Evolutionary conservation across 169 alveolate genomes (phyloP).

Genomic region (Haemoproteus tartakovskyi): DNA sequence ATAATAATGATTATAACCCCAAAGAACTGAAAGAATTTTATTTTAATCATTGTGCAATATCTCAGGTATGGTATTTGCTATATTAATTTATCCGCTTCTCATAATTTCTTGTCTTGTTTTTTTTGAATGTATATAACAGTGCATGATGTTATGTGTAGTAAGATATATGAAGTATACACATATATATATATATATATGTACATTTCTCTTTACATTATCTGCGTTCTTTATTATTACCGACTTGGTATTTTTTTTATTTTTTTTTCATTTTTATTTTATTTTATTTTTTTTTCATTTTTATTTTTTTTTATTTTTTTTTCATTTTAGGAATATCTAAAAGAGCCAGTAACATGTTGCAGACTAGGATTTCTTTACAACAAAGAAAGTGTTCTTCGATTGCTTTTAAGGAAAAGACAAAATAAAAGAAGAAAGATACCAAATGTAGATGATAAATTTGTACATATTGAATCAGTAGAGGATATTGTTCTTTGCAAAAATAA

Average conservation of each 20-base stretch:
- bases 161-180: not conserved
- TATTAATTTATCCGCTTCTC: no score
- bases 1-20: slow-evolving; percentile 6
- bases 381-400: slow-evolving; percentile 12
- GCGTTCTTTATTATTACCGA: no score
- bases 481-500: slow-evolving; percentile 40
- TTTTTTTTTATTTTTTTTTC: not conserved
- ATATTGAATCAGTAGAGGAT: slow-evolving; percentile 44
- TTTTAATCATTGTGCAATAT: slow-evolving; percentile 41
- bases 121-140: no score
- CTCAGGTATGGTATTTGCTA: slow-evolving; percentile 52
- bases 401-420: slow-evolving; percentile 25
- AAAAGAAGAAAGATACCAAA: slow-evolving; percentile 37
- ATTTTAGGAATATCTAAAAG: slow-evolving; percentile 23
- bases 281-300: no score
- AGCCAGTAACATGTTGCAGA: slow-evolving; percentile 58
- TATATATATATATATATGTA: not conserved
- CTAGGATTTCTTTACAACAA: slow-evolving; percentile 43
- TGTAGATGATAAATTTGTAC: slow-evolving; percentile 22
- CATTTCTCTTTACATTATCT: no score
- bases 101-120: no score
- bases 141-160: not conserved
- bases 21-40: slow-evolving; percentile 37
- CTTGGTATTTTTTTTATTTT: no score
- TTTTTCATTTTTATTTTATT: no score